Conservation (phyloP, 306 rosid genomes). For the Prunus salicina region DNA sequence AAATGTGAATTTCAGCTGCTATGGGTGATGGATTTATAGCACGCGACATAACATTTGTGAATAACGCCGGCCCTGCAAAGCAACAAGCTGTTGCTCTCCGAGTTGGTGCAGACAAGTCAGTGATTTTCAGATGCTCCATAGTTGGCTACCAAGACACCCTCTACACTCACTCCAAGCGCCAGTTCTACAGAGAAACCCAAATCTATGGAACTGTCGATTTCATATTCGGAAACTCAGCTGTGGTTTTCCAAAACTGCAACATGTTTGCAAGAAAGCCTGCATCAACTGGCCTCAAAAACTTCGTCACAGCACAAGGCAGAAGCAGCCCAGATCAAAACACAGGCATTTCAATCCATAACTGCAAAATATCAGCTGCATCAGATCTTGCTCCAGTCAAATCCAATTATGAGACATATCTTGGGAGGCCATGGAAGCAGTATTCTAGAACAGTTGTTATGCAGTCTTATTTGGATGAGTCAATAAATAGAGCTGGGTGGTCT, state of each 20-base stretch:
- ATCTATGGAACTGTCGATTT: slow-evolving; percentile 38
- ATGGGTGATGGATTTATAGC: slow-evolving; percentile 47
- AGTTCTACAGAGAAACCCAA: slow-evolving; percentile 37
- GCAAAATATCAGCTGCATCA: slow-evolving; percentile 21
- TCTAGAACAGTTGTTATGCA: slow-evolving; percentile 38
- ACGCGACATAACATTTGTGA: slow-evolving; percentile 33
- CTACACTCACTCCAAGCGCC: slow-evolving; percentile 37
- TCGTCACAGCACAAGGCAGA: slow-evolving; percentile 37
- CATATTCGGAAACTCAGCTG: slow-evolving; percentile 39
- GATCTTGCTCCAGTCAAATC: slow-evolving; percentile 20
- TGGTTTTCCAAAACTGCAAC: slow-evolving; percentile 35
- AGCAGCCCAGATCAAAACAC: slow-evolving; percentile 34
- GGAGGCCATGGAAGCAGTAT: slow-evolving; percentile 44
- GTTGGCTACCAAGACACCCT: slow-evolving; percentile 39
- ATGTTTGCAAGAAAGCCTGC: slow-evolving; percentile 19
- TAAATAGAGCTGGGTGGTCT: slow-evolving; percentile 31
- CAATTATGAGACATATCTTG: slow-evolving; percentile 23
- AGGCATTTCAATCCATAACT: slow-evolving; percentile 37
- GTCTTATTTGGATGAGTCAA: slow-evolving; percentile 20
- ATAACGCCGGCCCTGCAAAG: slow-evolving; percentile 31
- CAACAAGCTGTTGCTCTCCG: slow-evolving; percentile 46
- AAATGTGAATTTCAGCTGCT: slow-evolving; percentile 11
- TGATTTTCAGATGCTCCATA: slow-evolving; percentile 27
- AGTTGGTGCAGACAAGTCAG: slow-evolving; percentile 37
- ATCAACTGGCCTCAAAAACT: background rate